Evolutionary conservation across 2,329 filamentous ascomycete genomes (phyloP).

Genomic region (Mycosphaerella arachidis): DNA sequence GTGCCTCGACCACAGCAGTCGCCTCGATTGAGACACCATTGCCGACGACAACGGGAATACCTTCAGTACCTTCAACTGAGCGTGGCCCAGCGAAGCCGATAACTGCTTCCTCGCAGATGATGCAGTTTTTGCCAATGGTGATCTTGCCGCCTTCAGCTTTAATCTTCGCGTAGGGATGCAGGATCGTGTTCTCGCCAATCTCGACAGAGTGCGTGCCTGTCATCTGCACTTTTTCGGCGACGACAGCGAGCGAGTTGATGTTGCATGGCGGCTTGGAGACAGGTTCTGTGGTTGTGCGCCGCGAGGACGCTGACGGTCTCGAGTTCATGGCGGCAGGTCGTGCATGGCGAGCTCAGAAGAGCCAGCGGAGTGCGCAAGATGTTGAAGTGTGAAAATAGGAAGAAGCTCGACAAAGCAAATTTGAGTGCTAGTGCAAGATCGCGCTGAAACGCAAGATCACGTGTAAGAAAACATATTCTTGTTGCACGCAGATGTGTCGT

Average conservation of each 20-base stretch:
- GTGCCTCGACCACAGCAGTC: constrained; percentile 38
- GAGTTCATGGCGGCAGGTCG: constrained; percentile 15
- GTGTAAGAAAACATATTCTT: too few species aligned
- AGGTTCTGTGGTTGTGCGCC: constrained; percentile 7
- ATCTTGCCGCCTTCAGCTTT: constrained; percentile 41
- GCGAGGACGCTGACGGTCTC: constrained; percentile 9
- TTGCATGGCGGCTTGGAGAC: constrained; percentile 33
- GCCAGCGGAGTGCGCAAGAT: background rate
- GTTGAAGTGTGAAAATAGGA: background rate
- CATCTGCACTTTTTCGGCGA: constrained; percentile 46
- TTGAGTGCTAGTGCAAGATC: too few species aligned
- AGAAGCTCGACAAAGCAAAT: too few species aligned
- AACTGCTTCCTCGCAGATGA: constrained; percentile 65
- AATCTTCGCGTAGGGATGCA: constrained; percentile 74
- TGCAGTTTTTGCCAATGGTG: constrained; percentile 52
- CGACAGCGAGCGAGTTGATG: constrained; percentile 45
- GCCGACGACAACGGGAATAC: constrained; percentile 36
- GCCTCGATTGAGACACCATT: constrained; percentile 43
- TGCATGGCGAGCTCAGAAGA: background rate
- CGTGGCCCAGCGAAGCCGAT: constrained; percentile 28
- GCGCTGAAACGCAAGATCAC: too few species aligned
- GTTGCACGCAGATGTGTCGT: background rate
- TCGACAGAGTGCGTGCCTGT: constrained; percentile 74
- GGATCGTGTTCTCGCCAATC: constrained; percentile 69
- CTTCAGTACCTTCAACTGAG: constrained; percentile 15